Conservation (phyloP, 2,329 filamentous ascomycete genomes). For the Graphium sp. region DNA sequence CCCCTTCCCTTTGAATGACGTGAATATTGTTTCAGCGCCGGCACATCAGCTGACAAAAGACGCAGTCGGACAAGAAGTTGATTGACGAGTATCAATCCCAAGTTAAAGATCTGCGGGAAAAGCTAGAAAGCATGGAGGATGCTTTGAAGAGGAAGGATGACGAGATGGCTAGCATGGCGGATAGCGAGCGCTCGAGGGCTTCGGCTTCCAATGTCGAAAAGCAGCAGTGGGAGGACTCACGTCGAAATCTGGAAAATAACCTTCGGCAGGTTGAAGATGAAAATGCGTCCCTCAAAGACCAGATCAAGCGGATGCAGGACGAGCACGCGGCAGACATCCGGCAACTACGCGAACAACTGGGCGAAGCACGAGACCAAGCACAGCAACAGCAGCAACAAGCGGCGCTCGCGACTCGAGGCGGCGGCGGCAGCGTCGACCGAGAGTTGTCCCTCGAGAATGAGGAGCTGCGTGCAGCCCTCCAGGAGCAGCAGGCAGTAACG, state of each 20-base stretch:
- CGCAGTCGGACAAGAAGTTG: slow-evolving; percentile 41
- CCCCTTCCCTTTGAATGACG: background rate
- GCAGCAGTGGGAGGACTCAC: slow-evolving; percentile 52
- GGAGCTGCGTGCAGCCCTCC: slow-evolving; percentile 44
- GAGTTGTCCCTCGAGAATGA: slow-evolving; percentile 54
- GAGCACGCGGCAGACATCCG: slow-evolving; percentile 49
- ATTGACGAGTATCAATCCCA: slow-evolving; percentile 70
- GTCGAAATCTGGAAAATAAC: slow-evolving; percentile 52
- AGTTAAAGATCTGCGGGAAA: slow-evolving; percentile 57
- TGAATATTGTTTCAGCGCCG: background rate
- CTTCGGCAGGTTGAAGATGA: slow-evolving; percentile 57
- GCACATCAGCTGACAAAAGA: background rate
- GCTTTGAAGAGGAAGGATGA: slow-evolving; percentile 55
- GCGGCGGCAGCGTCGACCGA: slow-evolving; percentile 20
- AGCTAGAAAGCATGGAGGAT: slow-evolving; percentile 54
- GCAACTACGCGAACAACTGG: slow-evolving; percentile 46
- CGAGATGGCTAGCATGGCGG: slow-evolving; percentile 43
- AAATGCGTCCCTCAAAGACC: slow-evolving; percentile 64
- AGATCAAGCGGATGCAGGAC: slow-evolving; percentile 56
- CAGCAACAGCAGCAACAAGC: slow-evolving; percentile 2
- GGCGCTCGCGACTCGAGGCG: slow-evolving; percentile 1
- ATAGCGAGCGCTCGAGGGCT: slow-evolving; percentile 37
- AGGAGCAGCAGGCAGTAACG: slow-evolving; percentile 65
- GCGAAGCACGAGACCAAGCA: slow-evolving; percentile 23
- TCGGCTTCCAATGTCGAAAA: slow-evolving; percentile 43